These are phyloP conservation scores for Microdochium trichocladiopsis DNA, from an alignment of 2,329 filamentous ascomycete species.

Conservation along the genomic window DNA sequence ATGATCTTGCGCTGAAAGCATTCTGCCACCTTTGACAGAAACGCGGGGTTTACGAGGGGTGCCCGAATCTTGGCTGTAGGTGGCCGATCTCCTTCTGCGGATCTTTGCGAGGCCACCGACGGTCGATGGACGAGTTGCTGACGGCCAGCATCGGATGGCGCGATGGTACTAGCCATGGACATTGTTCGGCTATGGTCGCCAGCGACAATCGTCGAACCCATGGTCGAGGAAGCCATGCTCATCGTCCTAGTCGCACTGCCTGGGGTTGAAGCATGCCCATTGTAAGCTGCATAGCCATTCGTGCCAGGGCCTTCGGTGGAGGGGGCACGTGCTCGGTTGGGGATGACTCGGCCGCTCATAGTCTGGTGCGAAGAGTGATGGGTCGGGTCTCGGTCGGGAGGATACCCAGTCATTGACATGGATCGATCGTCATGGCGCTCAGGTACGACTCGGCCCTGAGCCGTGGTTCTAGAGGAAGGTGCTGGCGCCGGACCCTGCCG, in stretches of 20 bases:
- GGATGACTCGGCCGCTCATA: constrained; percentile 88
- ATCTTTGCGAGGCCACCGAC: constrained; percentile 44
- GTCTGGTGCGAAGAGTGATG: constrained; percentile 63
- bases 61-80: constrained; percentile 58
- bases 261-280: constrained; percentile 35
- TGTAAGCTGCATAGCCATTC: constrained; percentile 25
- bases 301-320: constrained; percentile 31
- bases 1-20: constrained; percentile 87
- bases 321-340: constrained; percentile 52
- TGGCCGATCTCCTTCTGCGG: constrained; percentile 47
- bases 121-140: constrained; percentile 46
- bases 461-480: constrained; percentile 65
- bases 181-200: constrained; percentile 59
- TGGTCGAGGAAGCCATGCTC: constrained; percentile 49
- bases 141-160: constrained; percentile 48
- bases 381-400: constrained; percentile 55
- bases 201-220: constrained; percentile 19
- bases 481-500: constrained; percentile 69
- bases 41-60: constrained; percentile 86
- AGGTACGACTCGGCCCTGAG: constrained; percentile 84
- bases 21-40: constrained; percentile 88
- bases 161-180: constrained; percentile 86
- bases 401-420: constrained; percentile 90
- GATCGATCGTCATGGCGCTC: constrained; percentile 87
- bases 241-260: constrained; percentile 52